Evolutionary conservation across 768 basidiomycete genomes (phyloP), one percentile per base, ranked within the genome.

Genomic region (Suillus weaverae): DNA sequence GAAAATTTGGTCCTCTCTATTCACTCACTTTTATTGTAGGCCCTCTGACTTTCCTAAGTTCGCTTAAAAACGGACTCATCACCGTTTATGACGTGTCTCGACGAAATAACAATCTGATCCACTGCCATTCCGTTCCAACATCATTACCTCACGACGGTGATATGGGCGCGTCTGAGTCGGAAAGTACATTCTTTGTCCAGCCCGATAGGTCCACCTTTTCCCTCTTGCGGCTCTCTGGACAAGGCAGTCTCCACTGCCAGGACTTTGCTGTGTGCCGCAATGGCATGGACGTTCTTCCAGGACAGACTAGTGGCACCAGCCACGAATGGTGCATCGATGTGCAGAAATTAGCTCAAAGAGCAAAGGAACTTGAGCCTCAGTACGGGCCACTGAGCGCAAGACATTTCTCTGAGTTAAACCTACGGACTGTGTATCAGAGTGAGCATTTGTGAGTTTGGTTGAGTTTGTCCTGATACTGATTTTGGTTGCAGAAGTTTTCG

Each of bases 41-140:
- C 1, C 75, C 81, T 1, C 48, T 85, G 7, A 87, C 88, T 0
- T 72, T 90, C 35, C 73, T 92, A 36, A 85, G 84, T 1, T 90
- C 91, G 4, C 82, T 81, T 4, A 82, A 77, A 62, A 90, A 88
- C 67, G 77, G 78, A 18, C 71, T 92, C 41, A 75, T 89, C 16
- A 86, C 88, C 2, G 70, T 89, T 4, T 93, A 92, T 66, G 87
- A 90, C 70, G 83, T 89, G 30, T 81, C 82, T 43, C 78, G 76
- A 35, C 64, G 75, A 18, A 61, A 65, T 43, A 81, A 79, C 32
- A 68, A 70, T 22, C 79, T 84, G 32, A 65, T 86, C n/a, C 83
- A 83, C 48, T 70, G 83, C 61, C 76, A 83, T 62, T 70, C 74
- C 8, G 67, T 74, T 4, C 86, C 89, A 1, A 61, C 69, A 38